phyloP scores from a whole-genome alignment of 2,329 filamentous ascomycete species.

The Neofusicoccum parvum region DNA sequence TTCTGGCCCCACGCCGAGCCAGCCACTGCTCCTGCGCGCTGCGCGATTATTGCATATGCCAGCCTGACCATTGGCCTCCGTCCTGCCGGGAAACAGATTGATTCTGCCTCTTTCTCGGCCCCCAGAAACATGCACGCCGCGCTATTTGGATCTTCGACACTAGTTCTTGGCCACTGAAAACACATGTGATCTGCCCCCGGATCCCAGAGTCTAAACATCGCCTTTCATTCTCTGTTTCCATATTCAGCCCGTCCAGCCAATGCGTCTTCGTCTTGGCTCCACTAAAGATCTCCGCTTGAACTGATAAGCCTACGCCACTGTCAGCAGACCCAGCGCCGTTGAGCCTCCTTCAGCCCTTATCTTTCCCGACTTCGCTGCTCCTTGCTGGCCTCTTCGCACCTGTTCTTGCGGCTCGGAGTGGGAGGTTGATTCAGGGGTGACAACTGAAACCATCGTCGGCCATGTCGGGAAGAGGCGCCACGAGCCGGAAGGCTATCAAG shows the following conservation, averaged over 20 bases:
- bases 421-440: background rate
- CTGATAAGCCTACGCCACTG: slow-evolving; percentile 2
- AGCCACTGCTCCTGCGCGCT: background rate
- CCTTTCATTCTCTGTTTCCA: background rate
- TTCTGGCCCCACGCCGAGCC: background rate
- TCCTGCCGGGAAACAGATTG: background rate
- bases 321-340: background rate
- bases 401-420: background rate
- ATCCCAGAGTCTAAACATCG: background rate
- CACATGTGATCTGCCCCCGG: slow-evolving; percentile 3
- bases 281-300: background rate
- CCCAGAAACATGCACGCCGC: background rate
- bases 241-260: background rate
- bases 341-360: background rate
- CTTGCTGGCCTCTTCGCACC: background rate
- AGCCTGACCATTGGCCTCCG: background rate
- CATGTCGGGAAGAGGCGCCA: slow-evolving; percentile 46
- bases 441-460: background rate
- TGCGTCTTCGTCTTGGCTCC: slow-evolving; percentile 6
- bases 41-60: background rate
- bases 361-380: background rate
- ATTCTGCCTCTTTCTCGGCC: background rate
- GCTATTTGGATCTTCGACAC: background rate
- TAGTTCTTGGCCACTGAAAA: background rate
- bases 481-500: slow-evolving; percentile 42